phyloP scores from a whole-genome alignment of 2,329 filamentous ascomycete genomes.

The Sporothrix pallida region DNA sequence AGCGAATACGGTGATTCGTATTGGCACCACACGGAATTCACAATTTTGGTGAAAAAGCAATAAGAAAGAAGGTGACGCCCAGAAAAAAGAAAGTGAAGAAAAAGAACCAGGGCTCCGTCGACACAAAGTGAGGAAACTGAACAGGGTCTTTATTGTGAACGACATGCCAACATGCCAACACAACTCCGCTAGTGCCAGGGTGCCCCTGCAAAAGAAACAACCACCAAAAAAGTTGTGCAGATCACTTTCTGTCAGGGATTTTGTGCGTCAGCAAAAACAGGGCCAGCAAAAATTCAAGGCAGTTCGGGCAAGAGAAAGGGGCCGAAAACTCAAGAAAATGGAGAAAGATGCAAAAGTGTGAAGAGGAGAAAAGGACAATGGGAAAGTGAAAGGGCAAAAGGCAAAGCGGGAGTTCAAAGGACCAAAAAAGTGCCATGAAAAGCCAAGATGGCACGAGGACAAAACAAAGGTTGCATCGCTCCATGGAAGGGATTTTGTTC shows the following conservation, averaged over 20 bases:
- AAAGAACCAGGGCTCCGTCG: neutral
- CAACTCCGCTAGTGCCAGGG: slow-evolving; percentile 2
- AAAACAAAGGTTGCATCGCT: neutral
- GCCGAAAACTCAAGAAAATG: too few relatives aligned
- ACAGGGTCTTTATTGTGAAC: slow-evolving; percentile 27
- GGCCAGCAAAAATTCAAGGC: neutral
- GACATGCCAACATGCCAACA: slow-evolving; percentile 25
- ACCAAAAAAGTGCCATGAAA: neutral
- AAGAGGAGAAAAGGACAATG: neutral
- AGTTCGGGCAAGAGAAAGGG: neutral
- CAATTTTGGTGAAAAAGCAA: neutral
- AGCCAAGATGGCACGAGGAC: neutral
- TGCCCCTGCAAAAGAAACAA: neutral
- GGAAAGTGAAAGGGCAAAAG: neutral
- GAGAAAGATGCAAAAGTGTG: neutral
- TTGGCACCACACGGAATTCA: neutral
- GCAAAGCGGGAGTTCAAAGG: neutral
- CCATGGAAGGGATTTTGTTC: neutral
- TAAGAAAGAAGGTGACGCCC: neutral
- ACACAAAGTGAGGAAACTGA: neutral
- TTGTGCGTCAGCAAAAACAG: neutral
- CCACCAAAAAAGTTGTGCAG: neutral
- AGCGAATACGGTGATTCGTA: neutral
- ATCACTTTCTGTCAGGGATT: slow-evolving; percentile 1
- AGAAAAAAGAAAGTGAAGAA: neutral